phyloP scores from a whole-genome alignment of 2,329 filamentous ascomycete genomes.

The Colletotrichum tofieldiae region DNA sequence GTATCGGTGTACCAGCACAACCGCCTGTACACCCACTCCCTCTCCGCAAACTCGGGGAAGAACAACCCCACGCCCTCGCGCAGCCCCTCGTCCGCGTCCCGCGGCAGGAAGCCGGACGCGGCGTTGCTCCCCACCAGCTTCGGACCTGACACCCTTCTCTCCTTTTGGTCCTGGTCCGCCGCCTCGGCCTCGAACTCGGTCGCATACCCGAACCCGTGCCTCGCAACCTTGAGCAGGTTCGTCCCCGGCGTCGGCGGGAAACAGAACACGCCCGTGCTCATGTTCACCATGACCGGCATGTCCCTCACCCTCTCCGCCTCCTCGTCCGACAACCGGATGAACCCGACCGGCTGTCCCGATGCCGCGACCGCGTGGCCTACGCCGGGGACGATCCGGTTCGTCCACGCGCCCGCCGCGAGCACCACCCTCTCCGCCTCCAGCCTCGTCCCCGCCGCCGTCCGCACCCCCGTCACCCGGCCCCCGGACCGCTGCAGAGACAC shows the following conservation, averaged over 20 bases:
- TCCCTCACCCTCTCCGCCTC: constrained; percentile 69
- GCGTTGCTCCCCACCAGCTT: constrained; percentile 52
- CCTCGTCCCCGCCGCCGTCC: constrained; percentile 48
- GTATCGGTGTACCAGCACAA: constrained; percentile 79
- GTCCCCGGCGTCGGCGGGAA: constrained; percentile 67
- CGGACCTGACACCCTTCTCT: constrained; percentile 70
- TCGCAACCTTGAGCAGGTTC: constrained; percentile 72
- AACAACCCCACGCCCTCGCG: constrained; percentile 66
- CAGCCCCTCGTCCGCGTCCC: constrained; percentile 71
- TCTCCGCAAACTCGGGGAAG: constrained; percentile 67
- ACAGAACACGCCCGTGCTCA: constrained; percentile 68
- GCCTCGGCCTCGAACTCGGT: constrained; percentile 70
- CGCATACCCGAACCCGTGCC: constrained; percentile 72
- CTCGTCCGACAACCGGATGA: constrained; percentile 71
- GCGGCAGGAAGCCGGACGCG: constrained; percentile 81
- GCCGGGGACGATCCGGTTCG: constrained; percentile 63
- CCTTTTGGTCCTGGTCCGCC: constrained; percentile 63
- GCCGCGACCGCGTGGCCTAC: constrained; percentile 74
- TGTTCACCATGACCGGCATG: constrained; percentile 73
- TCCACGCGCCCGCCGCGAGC: constrained; percentile 80
- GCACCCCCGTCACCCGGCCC: constrained; percentile 47
- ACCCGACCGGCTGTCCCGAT: constrained; percentile 77
- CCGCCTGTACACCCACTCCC: constrained; percentile 66
- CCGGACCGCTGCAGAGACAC: constrained; percentile 44
- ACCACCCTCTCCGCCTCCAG: constrained; percentile 67